These are phyloP conservation scores for Adenanthera pavonina DNA, from an alignment of 306 rosid genomes.

Conservation along the genomic window DNA sequence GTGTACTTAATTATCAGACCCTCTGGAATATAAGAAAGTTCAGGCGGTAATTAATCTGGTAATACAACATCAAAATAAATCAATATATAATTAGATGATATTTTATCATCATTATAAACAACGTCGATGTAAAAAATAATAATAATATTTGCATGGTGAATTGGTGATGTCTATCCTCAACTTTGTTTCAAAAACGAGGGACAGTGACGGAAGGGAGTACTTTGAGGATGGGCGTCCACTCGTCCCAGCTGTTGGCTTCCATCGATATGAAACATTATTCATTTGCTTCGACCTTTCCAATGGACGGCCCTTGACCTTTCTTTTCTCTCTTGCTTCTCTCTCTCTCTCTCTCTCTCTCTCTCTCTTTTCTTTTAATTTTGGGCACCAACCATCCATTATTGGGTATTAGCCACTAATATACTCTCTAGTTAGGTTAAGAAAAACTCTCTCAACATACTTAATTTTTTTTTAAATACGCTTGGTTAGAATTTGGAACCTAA, in stretches of 20 bases:
- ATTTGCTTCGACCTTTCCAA: slow-evolving; percentile 1
- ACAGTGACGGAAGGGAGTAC: slow-evolving; percentile 1
- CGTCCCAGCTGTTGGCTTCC: background rate
- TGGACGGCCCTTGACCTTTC: slow-evolving; percentile 5
- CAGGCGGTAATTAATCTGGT: background rate
- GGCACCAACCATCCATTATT: too few species aligned
- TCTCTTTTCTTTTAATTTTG: too few species aligned
- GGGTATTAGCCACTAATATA: too few species aligned
- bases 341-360: background rate
- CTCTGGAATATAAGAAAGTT: background rate
- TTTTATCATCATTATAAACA: background rate
- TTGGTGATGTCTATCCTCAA: background rate
- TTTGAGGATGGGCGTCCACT: background rate
- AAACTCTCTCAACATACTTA: too few species aligned
- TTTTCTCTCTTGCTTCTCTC: background rate
- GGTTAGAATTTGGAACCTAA: too few species aligned
- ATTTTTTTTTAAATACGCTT: too few species aligned
- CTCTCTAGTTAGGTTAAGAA: too few species aligned
- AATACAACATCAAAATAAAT: too few species aligned
- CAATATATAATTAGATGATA: too few species aligned
- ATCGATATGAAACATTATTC: background rate
- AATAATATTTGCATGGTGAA: background rate
- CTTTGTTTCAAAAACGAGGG: background rate
- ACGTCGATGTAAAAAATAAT: background rate
- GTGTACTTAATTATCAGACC: background rate